phyloP scores from a whole-genome alignment of 164 flowering plant genomes.

The Kalanchoe fedtschenkoi region DNA sequence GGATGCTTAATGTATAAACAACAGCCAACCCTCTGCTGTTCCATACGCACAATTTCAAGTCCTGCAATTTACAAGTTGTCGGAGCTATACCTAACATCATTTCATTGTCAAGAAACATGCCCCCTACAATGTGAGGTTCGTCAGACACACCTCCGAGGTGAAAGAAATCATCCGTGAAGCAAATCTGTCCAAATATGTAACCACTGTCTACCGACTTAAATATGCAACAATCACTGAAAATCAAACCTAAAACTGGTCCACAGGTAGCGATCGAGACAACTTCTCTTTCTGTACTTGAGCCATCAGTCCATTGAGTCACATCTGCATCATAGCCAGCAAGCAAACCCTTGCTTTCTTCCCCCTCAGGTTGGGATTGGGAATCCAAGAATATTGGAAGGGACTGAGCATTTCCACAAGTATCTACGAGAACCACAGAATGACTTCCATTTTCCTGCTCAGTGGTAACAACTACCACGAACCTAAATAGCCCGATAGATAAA shows the following conservation, averaged over 20 bases:
- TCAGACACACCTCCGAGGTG: constrained; percentile 16
- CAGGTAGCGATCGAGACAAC: constrained; percentile 35
- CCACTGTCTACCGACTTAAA: constrained; percentile 40
- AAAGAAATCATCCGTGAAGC: constrained; percentile 34
- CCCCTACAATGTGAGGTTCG: constrained; percentile 36
- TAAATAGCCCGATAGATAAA: constrained; percentile 53
- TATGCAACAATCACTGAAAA: constrained; percentile 43
- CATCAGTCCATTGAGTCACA: constrained; percentile 21
- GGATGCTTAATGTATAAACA: constrained; percentile 38
- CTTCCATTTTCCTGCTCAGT: constrained; percentile 30
- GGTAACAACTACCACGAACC: constrained; percentile 50
- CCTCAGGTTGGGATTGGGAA: constrained; percentile 23
- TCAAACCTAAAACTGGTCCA: constrained; percentile 48
- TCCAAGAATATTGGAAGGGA: constrained; percentile 38
- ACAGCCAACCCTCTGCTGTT: constrained; percentile 49
- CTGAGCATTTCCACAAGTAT: constrained; percentile 49
- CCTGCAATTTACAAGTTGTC: constrained; percentile 12
- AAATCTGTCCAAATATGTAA: constrained; percentile 42
- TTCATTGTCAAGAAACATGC: constrained; percentile 40
- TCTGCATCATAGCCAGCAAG: constrained; percentile 23
- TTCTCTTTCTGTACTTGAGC: constrained; percentile 20
- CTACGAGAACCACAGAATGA: constrained; percentile 38
- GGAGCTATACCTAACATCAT: constrained; percentile 8
- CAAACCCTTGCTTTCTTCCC: constrained; percentile 20
- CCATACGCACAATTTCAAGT: constrained; percentile 50